Base-by-base conservation (phyloP, 1,139 yeast species). In the Yamadazyma aaseri region DNA sequence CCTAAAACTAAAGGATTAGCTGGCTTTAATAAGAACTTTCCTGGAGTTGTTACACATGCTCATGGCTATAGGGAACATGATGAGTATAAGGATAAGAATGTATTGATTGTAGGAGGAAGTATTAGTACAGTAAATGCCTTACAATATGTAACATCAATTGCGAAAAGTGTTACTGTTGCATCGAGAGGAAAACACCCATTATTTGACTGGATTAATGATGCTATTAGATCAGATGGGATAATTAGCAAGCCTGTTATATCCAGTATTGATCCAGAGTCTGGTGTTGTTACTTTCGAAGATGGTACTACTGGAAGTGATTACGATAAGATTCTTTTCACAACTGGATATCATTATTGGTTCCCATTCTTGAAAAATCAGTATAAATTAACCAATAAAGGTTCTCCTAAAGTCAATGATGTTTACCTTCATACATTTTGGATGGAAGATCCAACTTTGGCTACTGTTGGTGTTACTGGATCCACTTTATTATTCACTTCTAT, bases 1-100 rank as follows among this genome's bases (percentile, higher is more conserved):
- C 82, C 82, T 2, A 44, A 51, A 9, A 64, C 73, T 29, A 59
- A 59, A 0, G 89, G 89, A 0, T 54, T 82, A 32, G 56, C 63
- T 4, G 72, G 66, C 30, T 81, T 79, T 73, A 55, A 55, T 35
- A 50, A 45, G 7, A 52, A 56, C 18, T 63, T 56, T 40, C 81
- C 84, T 1, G 68, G 63, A 2, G 53, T 69, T 6, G 60, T 83
- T 2, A 51, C 65, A 14, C 94, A 85, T 55, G 69, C 89, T 12
- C 79, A 77, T 48, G 59, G 71, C 18, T 86, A 73, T 55, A 66
- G 81, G 40, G 63, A 62, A 11, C 72, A 81, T 3, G 66, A 69
- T 4, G 66, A 60, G 23, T 79, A 61, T 44, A 51, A 51, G 20
- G 62, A 58, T 34, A 62, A 73, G 45, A 63, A 63, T 15, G 71